phyloP scores from a whole-genome alignment of 805 yeast species.

The Myxozyma nipponensis region DNA sequence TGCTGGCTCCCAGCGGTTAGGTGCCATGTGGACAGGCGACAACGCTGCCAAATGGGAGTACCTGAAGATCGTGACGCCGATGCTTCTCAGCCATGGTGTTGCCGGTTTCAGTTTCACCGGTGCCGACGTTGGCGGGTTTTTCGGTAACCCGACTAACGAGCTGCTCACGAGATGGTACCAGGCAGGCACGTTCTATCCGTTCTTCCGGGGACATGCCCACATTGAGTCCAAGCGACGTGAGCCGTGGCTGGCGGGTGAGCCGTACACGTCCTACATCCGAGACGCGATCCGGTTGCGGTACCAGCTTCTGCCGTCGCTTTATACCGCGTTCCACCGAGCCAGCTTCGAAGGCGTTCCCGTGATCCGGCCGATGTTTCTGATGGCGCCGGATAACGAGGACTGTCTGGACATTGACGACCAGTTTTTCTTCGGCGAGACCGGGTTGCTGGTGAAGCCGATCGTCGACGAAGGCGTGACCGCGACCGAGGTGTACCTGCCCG shows the following conservation, averaged over 20 bases:
- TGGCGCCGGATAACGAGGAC: slow-evolving; percentile 38
- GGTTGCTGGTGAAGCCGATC: slow-evolving; percentile 77
- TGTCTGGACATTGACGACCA: slow-evolving; percentile 70
- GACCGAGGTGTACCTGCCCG: slow-evolving; percentile 51
- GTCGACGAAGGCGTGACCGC: slow-evolving; percentile 48
- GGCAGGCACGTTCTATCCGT: slow-evolving; percentile 93
- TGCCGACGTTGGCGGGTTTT: slow-evolving; percentile 96
- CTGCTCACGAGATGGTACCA: slow-evolving; percentile 91
- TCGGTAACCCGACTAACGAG: slow-evolving; percentile 82
- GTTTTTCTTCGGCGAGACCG: slow-evolving; percentile 70
- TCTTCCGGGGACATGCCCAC: slow-evolving; percentile 95
- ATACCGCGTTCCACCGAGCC: slow-evolving; percentile 71
- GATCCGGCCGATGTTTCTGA: slow-evolving; percentile 37
- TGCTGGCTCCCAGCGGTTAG: slow-evolving; percentile 86
- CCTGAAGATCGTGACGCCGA: slow-evolving; percentile 73
- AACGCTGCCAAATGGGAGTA: slow-evolving; percentile 92
- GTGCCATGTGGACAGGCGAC: slow-evolving; percentile 98
- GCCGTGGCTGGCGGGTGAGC: slow-evolving; percentile 82
- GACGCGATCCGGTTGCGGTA: slow-evolving; percentile 74
- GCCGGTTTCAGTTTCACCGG: slow-evolving; percentile 92
- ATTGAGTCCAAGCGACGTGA: slow-evolving; percentile 89
- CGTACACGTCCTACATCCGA: slow-evolving; percentile 60
- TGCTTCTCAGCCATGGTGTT: slow-evolving; percentile 75
- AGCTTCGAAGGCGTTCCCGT: slow-evolving; percentile 64
- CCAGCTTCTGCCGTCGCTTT: slow-evolving; percentile 68